Percentiles rank a stretch among this genome's conserved stretches.
Evolutionary conservation across 352 stramenopile genomes (phyloP).

Genomic region (Pythium apleroticum): DNA sequence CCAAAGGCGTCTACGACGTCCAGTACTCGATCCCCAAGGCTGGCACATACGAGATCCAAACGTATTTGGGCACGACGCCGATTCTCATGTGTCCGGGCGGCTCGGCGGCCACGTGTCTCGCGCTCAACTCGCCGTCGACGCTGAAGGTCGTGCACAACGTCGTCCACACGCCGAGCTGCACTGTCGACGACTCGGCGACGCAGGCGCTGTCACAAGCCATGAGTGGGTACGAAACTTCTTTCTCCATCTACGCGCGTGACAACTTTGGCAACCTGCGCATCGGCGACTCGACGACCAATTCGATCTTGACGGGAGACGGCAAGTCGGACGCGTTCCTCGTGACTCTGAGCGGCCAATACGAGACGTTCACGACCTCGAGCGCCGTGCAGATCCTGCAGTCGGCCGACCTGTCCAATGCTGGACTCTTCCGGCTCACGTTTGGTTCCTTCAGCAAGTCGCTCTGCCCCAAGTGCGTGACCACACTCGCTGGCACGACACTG

Average conservation of each 20-base stretch:
- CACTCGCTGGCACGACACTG: constrained; percentile 47
- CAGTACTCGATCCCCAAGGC: constrained; percentile 93
- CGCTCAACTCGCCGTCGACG: constrained; percentile 48
- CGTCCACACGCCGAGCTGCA: constrained; percentile 87
- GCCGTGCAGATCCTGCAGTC: constrained; percentile 79
- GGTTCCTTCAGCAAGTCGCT: constrained; percentile 54
- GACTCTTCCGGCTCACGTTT: constrained; percentile 76
- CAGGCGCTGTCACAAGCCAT: constrained; percentile 73
- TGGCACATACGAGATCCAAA: constrained; percentile 85
- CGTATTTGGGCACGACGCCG: constrained; percentile 74
- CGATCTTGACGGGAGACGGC: constrained; percentile 73
- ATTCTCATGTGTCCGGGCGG: constrained; percentile 90
- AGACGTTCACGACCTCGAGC: constrained; percentile 86
- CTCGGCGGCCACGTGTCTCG: constrained; percentile 31
- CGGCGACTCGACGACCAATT: constrained; percentile 68
- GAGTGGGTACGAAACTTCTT: constrained; percentile 85
- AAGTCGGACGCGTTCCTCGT: constrained; percentile 92
- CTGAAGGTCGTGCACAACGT: constrained; percentile 89
- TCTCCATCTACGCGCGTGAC: constrained; percentile 89
- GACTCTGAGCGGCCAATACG: constrained; percentile 58
- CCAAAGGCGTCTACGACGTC: constrained; percentile 85
- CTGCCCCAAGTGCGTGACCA: constrained; percentile 57
- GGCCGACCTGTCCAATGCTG: constrained; percentile 25
- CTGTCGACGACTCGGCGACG: constrained; percentile 69
- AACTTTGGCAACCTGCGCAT: constrained; percentile 92